Evolutionary conservation across 345 rosid species (phyloP).

Genomic region (Rubroshorea leprosula): DNA sequence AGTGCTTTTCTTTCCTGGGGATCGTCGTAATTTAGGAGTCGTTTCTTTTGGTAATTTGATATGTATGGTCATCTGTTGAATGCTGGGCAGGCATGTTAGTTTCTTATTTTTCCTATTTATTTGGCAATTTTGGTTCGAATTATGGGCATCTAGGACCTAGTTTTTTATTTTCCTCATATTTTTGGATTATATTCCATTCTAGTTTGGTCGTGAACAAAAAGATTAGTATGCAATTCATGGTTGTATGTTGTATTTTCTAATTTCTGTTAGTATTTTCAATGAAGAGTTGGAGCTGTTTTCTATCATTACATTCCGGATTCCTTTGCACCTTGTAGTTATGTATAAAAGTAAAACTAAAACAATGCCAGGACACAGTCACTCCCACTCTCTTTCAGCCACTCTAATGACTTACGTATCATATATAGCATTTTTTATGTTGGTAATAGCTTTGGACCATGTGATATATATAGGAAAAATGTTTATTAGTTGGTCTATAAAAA

Average conservation of each 20-base stretch:
- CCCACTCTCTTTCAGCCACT: too few relatives aligned
- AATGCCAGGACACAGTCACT: too few relatives aligned
- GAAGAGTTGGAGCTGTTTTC: too few relatives aligned
- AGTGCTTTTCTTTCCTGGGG: not conserved
- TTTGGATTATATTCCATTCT: not conserved
- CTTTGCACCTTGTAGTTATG: too few relatives aligned
- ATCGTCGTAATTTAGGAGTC: constrained; percentile 8
- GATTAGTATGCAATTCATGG: not conserved
- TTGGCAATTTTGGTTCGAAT: constrained; percentile 16
- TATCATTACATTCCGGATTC: too few relatives aligned
- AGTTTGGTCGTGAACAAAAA: not conserved
- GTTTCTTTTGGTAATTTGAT: constrained; percentile 8
- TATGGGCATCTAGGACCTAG: not conserved
- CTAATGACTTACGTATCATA: too few relatives aligned
- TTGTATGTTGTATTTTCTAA: not conserved
- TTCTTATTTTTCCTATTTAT: constrained; percentile 3
- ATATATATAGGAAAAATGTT: too few relatives aligned
- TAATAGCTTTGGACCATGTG: too few relatives aligned
- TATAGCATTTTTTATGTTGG: too few relatives aligned
- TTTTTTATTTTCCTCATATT: not conserved
- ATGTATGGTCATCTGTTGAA: constrained; percentile 7
- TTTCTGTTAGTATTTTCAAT: too few relatives aligned
- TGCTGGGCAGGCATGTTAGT: constrained; percentile 3
- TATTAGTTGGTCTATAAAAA: too few relatives aligned
- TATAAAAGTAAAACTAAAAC: too few relatives aligned